These are phyloP conservation scores for Aspergillus intermedius DNA, from an alignment of 2,329 filamentous ascomycete species.

Conservation along the genomic window DNA sequence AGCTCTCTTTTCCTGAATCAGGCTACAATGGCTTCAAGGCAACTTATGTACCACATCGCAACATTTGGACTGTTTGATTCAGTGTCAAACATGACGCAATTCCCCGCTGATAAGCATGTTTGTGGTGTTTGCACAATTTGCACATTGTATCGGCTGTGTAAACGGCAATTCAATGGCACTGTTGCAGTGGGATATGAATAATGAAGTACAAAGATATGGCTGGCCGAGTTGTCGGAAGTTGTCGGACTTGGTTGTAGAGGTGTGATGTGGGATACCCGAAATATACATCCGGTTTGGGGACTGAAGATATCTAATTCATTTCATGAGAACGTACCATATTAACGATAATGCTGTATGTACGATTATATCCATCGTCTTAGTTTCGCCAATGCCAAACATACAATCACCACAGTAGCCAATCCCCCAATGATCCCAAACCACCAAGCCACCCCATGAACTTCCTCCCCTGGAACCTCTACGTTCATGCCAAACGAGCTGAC, in stretches of 20 bases:
- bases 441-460: conserved; percentile 24
- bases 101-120: background rate
- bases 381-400: conserved; percentile 23
- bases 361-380: conserved; percentile 16
- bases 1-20: background rate
- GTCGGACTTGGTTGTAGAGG: too few species aligned
- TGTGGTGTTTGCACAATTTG: background rate
- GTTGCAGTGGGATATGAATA: too few species aligned
- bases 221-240: too few species aligned
- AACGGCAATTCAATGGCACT: background rate
- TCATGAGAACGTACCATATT: too few species aligned
- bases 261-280: too few species aligned
- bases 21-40: background rate
- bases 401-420: conserved; percentile 27
- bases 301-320: too few species aligned
- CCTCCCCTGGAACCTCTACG: conserved; percentile 32
- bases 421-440: conserved; percentile 38
- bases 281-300: too few species aligned
- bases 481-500: conserved; percentile 51
- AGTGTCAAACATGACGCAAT: background rate
- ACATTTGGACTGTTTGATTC: background rate
- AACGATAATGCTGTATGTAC: too few species aligned
- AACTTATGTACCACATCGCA: background rate
- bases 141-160: background rate
- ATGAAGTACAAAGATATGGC: too few species aligned